Base-by-base conservation (phyloP, 2,329 filamentous ascomycete species). In the Colletotrichum eleusines region DNA sequence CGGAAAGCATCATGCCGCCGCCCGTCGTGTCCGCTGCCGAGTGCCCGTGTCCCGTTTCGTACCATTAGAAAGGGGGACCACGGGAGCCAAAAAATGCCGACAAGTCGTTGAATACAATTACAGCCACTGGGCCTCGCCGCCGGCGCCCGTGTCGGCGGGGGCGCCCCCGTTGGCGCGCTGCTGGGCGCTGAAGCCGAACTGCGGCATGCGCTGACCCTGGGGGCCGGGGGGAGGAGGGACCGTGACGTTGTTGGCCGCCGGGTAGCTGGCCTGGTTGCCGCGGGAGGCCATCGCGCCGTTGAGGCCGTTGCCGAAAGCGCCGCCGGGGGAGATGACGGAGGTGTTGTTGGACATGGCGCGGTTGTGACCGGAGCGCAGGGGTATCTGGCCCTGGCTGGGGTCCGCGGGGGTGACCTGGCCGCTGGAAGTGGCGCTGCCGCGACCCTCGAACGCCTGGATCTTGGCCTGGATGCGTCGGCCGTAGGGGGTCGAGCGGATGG, bases 401-500 rank as follows among this genome's bases (percentile, higher is more conserved):
- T 90, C 88, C 18, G 85, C 80, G 1, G 87, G 85, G 20, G 86
- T 87, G 14, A 80, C 80, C 75, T 88, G 86, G 31, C 85, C 85
- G 62, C 83, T 87, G 40, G 78, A 80, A n/a, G 78, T 75, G 67
- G 81, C 80, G 64, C 78, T 81, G 68, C 80, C 82, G 61, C 83
- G 83, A 70, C 80, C 84, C 74, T 91, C 89, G 72, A 86, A 87
- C 33, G 87, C 84, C 74, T 89, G 85, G 68, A 99, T 92, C 86
- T 98, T 98, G 79, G 92, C 92, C 78, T 93, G 91, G 76, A 98
- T 97, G 73, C 96, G 94, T 75, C 96, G 95, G 63, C 96, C 96
- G 79, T 98, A 96, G 5, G 96, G 95, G 51, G 95, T 98, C 76
- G 93, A 91, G 73, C 95, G 94, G 73, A 98, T 97, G 51, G 89